These are phyloP conservation scores for Cladophialophora chaetospira DNA, from an alignment of 2,329 filamentous ascomycete genomes.

Conservation along the genomic window DNA sequence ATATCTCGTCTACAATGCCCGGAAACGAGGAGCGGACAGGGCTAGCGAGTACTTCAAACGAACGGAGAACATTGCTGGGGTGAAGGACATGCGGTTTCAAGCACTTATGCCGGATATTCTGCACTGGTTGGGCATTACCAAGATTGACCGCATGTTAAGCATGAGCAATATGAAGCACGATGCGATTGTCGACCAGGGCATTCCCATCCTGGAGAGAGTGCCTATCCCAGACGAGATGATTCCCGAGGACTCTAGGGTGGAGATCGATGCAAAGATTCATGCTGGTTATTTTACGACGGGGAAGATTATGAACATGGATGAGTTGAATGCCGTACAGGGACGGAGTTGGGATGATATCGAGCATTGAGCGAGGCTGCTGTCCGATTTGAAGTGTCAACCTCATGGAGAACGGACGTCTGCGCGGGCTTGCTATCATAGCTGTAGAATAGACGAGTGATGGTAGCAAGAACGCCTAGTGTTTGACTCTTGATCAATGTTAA, in stretches of 20 bases:
- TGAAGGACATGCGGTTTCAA: constrained; percentile 97
- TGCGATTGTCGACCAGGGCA: constrained; percentile 54
- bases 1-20: constrained; percentile 66
- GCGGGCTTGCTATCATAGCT: too few relatives aligned
- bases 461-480: too few relatives aligned
- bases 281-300: constrained; percentile 86
- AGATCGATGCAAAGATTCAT: constrained; percentile 98
- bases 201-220: constrained; percentile 82
- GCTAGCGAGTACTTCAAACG: constrained; percentile 94
- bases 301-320: constrained; percentile 83
- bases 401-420: neutral
- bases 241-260: constrained; percentile 90
- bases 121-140: constrained; percentile 97
- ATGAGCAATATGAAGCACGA: constrained; percentile 79
- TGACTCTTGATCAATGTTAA: too few relatives aligned
- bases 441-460: too few relatives aligned
- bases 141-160: constrained; percentile 97
- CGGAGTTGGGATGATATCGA: constrained; percentile 63
- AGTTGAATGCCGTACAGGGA: constrained; percentile 82
- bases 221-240: constrained; percentile 94
- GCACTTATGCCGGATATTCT: constrained; percentile 97
- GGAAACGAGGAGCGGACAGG: constrained; percentile 46
- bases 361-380: constrained; percentile 15
- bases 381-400: neutral
- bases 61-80: constrained; percentile 97